A percentile compares a stretch with the other conserved stretches of the same genome.
Conservation (phyloP, 371 early-diverging fungal genomes). For the Neoconidiobolus thromboides region DNA sequence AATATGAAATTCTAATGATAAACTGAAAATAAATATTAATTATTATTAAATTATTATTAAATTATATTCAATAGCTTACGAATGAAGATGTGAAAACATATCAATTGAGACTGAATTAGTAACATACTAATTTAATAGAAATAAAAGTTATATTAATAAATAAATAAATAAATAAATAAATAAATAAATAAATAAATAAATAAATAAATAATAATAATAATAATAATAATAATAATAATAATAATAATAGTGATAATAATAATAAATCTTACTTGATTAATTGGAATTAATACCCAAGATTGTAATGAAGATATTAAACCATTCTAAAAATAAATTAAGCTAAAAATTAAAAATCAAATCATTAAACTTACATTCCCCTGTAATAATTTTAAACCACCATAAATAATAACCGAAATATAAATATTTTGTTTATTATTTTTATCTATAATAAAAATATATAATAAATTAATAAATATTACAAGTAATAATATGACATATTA, state of each 20-base stretch:
- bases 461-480: too few species aligned
- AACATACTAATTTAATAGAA: conserved; percentile 25
- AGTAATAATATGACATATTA: neutral
- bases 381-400: too few species aligned
- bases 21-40: conserved; percentile 8
- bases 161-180: conserved; percentile 14
- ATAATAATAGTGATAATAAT: neutral
- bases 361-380: neutral
- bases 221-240: too few species aligned
- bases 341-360: neutral
- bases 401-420: too few species aligned
- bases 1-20: conserved; percentile 72
- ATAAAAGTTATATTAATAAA: neutral
- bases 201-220: neutral
- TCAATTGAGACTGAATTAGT: conserved; percentile 67
- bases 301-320: conserved; percentile 65
- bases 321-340: conserved; percentile 16
- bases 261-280: conserved; percentile 35
- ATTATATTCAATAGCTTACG: neutral
- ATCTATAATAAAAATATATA: too few species aligned
- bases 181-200: neutral
- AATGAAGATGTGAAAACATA: conserved; percentile 73
- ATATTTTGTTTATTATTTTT: too few species aligned
- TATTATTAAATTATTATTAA: too few species aligned
- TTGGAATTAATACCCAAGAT: conserved; percentile 71